Base-by-base conservation (phyloP, 73 alveolate species). In the Paramecium bursaria region DNA sequence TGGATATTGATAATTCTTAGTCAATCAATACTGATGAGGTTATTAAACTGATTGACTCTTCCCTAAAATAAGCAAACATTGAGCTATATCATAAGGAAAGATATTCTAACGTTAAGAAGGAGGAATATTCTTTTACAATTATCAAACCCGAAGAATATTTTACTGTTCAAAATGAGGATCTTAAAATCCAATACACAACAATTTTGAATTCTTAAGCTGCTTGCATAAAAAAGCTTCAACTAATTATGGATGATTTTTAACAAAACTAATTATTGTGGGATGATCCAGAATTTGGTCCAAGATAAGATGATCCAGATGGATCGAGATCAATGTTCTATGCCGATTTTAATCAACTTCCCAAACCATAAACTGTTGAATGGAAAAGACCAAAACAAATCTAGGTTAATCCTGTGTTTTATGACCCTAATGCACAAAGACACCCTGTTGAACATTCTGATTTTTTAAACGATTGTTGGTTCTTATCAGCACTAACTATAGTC, bases 391-490 rank as follows among this genome's bases (percentile, higher is more conserved):
- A 48, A 25, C 91, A 87, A 22, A 79, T 88, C 4, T 48, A 33
- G 17, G 33, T 17, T 42, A 74, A 85, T 19, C 50, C 61, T 39
- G 47, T 55, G n/a, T 87, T 86, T 87, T 27, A 86, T 61, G 49
- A 60, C 33, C 53, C 44, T 26, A 91, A 90, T 13, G 88, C 88
- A 30, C 47, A 86, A 23, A 60, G 85, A 31, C 85, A 87, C 73
- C 91, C 85, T 74, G 91, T 87, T 15, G 50, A 60, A 21, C 73
- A 87, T 46, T 53, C 85, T 26, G 77, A 88, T 14, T 75, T 61
- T 35, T 85, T 87, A 85, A 91, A 91, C 4, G 91, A 87, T 74
- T 87, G 93, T 21, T 87, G 93, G 91, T 74, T 87, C 26, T 61
- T 87, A 27, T 57, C 88, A 33, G 93, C 88, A 13, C 21, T 87